Base-by-base conservation (phyloP, 192 early-diverging fungal genomes). In the Borealophlyctis nickersoniae region DNA sequence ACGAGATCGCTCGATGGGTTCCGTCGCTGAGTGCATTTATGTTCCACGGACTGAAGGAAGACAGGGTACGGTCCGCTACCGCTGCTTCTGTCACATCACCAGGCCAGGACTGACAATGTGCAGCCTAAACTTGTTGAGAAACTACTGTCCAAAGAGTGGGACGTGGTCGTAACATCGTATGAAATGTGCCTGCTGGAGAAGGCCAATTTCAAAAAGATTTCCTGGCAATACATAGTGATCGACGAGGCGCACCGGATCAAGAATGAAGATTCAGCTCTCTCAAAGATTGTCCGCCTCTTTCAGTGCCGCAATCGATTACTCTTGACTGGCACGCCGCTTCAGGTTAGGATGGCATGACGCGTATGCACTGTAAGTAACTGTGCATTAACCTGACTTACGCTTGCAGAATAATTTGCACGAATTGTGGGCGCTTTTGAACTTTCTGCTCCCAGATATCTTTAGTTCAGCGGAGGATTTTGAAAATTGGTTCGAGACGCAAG, bases 351-450 rank as follows among this genome's bases (percentile, higher is more conserved):
- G 16, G 19, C 0, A n/a, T 50, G 39, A 19, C 29, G 58, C 30
- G 5, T 30, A 7, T 14, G 56, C 4, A 13, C 14, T n/a, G 22
- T 11, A 11, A 48, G 53, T 23, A 11, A 11, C 7, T n/a, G 39
- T 7, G 19, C 39, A 36, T 22, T 65, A 4, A 3, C 14, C 7
- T 4, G 28, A 36, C 34, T 31, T 48, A 13, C 2, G 4, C 22
- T 66, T 71, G 11, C 49, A 79, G 69, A 99, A 99, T 84, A 95
- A 97, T 58, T 79, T 98, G 11, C 93, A 96, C 67, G 96, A 99
- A 75, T 81, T 99, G n/a, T 99, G 96, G 96, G 93, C 95, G 16
- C 76, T 99, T 60, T 82, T 99, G 7, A 97, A 99, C 74, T 99
- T 99, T 69, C 72, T 99, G 71, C 75, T 99, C 29, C 96, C 96